Conservation (phyloP, 441 rosid genomes). For the Raphanus hybrid region DNA sequence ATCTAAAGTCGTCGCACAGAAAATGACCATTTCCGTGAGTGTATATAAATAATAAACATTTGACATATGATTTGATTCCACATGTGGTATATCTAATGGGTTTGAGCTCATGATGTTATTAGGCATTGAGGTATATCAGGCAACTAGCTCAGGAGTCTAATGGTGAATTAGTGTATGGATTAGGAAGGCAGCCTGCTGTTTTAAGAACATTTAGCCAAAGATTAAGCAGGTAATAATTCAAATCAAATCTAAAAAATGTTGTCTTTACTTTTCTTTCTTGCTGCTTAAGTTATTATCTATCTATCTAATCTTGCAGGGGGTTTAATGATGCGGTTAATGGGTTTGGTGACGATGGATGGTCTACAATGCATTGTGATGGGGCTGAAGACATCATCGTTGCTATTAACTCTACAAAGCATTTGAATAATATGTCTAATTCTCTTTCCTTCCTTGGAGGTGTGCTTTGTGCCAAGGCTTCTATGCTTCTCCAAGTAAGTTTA, state of each 20-base stretch:
- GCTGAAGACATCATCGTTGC: constrained; percentile 89
- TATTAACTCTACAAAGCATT: constrained; percentile 76
- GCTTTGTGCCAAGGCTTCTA: constrained; percentile 97
- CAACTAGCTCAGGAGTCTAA: constrained; percentile 98
- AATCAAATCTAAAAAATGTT: neutral
- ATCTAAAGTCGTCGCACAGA: constrained; percentile 90
- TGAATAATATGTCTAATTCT: constrained; percentile 57
- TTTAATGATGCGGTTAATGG: constrained; percentile 96
- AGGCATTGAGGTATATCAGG: constrained; percentile 85
- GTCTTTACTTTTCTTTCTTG: neutral
- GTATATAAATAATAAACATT: neutral
- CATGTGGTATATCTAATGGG: constrained; percentile 20
- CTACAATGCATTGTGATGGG: constrained; percentile 79
- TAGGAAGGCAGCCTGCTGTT: constrained; percentile 97
- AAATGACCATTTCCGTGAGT: constrained; percentile 91
- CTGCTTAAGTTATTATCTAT: neutral
- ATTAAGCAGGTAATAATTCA: constrained; percentile 71
- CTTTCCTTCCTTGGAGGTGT: constrained; percentile 85
- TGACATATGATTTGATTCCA: neutral
- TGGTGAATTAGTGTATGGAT: constrained; percentile 87
- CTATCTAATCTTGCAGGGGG: constrained; percentile 57
- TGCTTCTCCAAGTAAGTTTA: constrained; percentile 91
- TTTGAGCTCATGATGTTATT: constrained; percentile 13
- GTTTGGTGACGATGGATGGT: constrained; percentile 98
- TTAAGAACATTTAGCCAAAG: constrained; percentile 93